Evolutionary conservation across 805 yeast genomes (phyloP), one percentile per base, ranked within the genome.

Genomic region (Brettanomyces sp.): DNA sequence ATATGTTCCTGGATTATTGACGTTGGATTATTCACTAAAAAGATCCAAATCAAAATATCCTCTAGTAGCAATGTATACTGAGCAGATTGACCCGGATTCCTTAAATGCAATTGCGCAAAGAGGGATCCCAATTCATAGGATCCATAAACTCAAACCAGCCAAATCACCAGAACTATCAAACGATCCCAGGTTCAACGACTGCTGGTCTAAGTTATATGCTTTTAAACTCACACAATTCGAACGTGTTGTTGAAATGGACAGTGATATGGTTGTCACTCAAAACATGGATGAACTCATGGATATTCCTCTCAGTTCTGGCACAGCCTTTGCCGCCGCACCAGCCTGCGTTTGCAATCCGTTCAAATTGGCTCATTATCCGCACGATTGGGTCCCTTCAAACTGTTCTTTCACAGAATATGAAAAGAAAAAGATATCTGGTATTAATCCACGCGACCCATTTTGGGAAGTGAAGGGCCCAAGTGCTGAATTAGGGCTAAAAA

Each of bases 281-380:
- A 78, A 78, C 53, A 75, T 79, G 78, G 84, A 79, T 57, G 83
- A 77, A 53, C 59, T 79, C 39, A 73, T 79, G 73, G 73, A 70
- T 6, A 42, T 76, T 18, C 66, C 67, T 8, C 56, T 78, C 42
- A 57, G 55, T 3, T 51, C 56, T 8, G 54, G 56, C 2, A 53
- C 56, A 4, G 70, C 65, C 4, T 77, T 79, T 60, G 84, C 81
- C 0, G 81, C 82, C 0, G 57, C 74, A 9, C 78, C 77, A 51
- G 82, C 83, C 3, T 78, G 84, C 58, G 79, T 76, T 22, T 78
- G 84, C 59, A 78, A 78, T 51, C 84, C 84, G 4, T 65, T 70
- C 59, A 56, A 67, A 21, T 68, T 71, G 49, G 51, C 67, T 1
- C 80, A 78, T 55, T 78, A 78, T 48, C 84, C 84, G 13, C 49